A percentile compares a stretch with the other conserved stretches of the same genome.
Conservation (phyloP, 805 yeast genomes). For the Hanseniaspora singularis region DNA sequence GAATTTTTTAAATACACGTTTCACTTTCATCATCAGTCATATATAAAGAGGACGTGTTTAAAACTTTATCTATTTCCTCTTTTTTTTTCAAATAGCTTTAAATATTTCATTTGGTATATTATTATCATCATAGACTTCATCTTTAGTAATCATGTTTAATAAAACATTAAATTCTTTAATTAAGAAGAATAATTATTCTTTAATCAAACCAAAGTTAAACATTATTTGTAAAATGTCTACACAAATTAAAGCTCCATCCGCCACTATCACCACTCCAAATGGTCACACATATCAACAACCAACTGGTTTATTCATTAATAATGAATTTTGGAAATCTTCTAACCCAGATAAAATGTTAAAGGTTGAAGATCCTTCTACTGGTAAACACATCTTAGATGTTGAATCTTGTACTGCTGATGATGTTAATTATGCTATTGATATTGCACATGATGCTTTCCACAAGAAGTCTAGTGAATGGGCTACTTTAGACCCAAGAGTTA, state of each 20-base stretch:
- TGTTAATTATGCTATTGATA: slow-evolving; percentile 56
- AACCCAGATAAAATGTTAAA: slow-evolving; percentile 43
- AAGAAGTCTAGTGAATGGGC: slow-evolving; percentile 48
- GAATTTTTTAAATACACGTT: too few relatives aligned
- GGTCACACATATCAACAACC: slow-evolving; percentile 65
- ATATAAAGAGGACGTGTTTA: too few relatives aligned
- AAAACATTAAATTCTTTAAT: not conserved
- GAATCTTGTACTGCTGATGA: slow-evolving; percentile 50
- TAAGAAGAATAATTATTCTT: too few relatives aligned
- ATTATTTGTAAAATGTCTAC: slow-evolving; percentile 8
- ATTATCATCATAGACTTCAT: too few relatives aligned
- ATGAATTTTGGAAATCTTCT: slow-evolving; percentile 52
- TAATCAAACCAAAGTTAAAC: not conserved
- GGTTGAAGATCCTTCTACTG: slow-evolving; percentile 51
- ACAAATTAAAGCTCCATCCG: slow-evolving; percentile 25
- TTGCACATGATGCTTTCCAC: slow-evolving; percentile 21
- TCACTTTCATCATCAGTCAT: too few relatives aligned
- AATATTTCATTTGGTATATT: too few relatives aligned
- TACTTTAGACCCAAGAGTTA: slow-evolving; percentile 42
- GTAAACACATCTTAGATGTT: slow-evolving; percentile 46
- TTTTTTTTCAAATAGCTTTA: too few relatives aligned
- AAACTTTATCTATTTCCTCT: too few relatives aligned
- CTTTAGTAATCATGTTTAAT: not conserved
- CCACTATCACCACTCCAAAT: slow-evolving; percentile 47
- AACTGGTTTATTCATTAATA: slow-evolving; percentile 79